Percentiles rank a stretch among this genome's conserved stretches.
These are phyloP conservation scores for Myxozyma melibiosi DNA, from an alignment of 805 yeast species.

Conservation along the genomic window DNA sequence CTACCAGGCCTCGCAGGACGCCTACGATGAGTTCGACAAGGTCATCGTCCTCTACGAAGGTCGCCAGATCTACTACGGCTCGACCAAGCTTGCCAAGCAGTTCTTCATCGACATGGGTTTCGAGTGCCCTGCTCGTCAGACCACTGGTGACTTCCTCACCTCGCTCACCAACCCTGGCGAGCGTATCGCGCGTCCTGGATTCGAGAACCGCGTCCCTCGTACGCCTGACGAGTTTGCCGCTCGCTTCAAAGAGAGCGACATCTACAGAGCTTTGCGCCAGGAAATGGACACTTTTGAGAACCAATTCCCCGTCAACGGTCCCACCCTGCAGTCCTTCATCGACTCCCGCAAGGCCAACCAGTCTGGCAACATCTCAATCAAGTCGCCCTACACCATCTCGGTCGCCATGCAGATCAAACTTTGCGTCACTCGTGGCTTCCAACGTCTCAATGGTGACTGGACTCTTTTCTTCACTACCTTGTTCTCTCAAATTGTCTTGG, in stretches of 20 bases:
- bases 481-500: constrained; percentile 54
- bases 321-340: constrained; percentile 35
- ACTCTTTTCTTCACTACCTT: constrained; percentile 52
- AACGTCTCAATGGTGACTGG: constrained; percentile 59
- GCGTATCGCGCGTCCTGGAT: constrained; percentile 50
- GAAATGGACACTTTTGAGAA: constrained; percentile 48
- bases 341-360: constrained; percentile 44
- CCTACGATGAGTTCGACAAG: constrained; percentile 57
- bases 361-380: constrained; percentile 44
- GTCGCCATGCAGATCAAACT: constrained; percentile 51
- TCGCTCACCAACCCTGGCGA: constrained; percentile 53
- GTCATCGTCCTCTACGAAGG: constrained; percentile 59
- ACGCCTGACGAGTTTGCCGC: constrained; percentile 48
- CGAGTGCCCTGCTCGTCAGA: constrained; percentile 58
- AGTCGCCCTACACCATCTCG: constrained; percentile 51
- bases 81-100: constrained; percentile 49
- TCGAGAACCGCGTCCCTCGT: constrained; percentile 53
- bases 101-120: constrained; percentile 59
- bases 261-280: constrained; percentile 45
- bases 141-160: constrained; percentile 47
- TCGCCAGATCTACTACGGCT: constrained; percentile 58
- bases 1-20: constrained; percentile 59
- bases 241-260: constrained; percentile 53
- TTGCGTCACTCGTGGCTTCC: constrained; percentile 41
- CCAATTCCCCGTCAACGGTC: constrained; percentile 35